Evolutionary conservation across 306 rosid species (phyloP), one percentile per base, ranked within the genome.

Genomic region (Myrica gale): DNA sequence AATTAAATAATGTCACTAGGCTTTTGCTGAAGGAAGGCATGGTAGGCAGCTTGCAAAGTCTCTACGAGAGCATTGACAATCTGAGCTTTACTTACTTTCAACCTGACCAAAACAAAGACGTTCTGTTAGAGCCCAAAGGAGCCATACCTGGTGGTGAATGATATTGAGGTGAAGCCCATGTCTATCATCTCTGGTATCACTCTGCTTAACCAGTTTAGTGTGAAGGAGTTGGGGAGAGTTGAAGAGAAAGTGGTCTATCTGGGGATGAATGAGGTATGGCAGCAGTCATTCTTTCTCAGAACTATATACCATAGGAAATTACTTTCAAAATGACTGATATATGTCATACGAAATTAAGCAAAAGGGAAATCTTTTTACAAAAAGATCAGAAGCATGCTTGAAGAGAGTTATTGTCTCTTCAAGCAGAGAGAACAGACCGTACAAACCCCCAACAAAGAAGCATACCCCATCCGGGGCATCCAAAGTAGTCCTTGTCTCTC

Each of bases 391-490:
- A 23, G 26, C 26, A 23, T 23, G 26, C 26, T 23, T 23, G 26
- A 23, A 23, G 26, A 23, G 26, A 23, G 26, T 23, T 23, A 23
- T 23, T 23, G 26, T 23, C 26, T 23, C 26, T 23, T 23, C 26
- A 23, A 23, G 5, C 41, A 21, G 13, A 46, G 13, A 43, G 44
- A 60, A 17, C 62, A 43, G 15, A 74, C 19, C 16, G 50, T 6
- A 7, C 66, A 5, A 74, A 69, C 41, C 23, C 0, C 26, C 26
- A 23, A 57, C 56, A 69, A 55, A 42, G 32, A 76, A 73, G n/a
- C 79, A 52, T 82, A 94, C 97, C 98, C 79, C 97, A 94, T 73
- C 68, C 87, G 11, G 98, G 95, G 84, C 98, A 90, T 67, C 89
- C 86, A 44, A 86, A 71, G 72, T 87, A 75, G 20, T 90, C 12